phyloP scores from a whole-genome alignment of 768 basidiomycete genomes.

The Boletus rubroflammeus region DNA sequence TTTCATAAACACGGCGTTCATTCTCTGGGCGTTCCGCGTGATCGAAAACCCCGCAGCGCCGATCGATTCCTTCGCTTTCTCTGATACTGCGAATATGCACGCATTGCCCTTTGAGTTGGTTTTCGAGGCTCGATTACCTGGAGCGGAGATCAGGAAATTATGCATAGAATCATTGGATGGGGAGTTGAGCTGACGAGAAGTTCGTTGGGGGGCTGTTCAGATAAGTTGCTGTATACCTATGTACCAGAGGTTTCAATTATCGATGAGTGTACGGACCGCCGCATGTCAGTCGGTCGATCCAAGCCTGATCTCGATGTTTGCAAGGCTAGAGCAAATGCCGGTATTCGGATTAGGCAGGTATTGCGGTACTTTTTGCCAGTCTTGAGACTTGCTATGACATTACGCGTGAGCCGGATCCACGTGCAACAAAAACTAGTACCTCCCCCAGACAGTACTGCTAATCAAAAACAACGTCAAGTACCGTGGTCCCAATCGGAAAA shows the following conservation, averaged over 20 bases:
- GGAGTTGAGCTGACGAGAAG: neutral
- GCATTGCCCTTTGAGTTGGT: slow-evolving; percentile 6
- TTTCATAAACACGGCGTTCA: slow-evolving; percentile 57
- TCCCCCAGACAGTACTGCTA: neutral
- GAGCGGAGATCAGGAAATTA: slow-evolving; percentile 1
- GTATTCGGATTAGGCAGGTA: too few relatives aligned
- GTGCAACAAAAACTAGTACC: neutral
- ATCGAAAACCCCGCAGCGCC: slow-evolving; percentile 44
- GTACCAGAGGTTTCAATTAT: too few relatives aligned
- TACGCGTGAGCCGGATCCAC: neutral
- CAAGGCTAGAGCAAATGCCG: too few relatives aligned
- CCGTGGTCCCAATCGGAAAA: neutral
- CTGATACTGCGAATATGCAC: slow-evolving; percentile 25
- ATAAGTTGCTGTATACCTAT: too few relatives aligned
- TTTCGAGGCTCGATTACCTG: slow-evolving; percentile 7
- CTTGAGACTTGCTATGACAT: neutral
- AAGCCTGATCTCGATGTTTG: too few relatives aligned
- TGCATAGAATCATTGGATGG: slow-evolving; percentile 1
- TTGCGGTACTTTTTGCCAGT: too few relatives aligned
- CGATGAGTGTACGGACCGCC: too few relatives aligned
- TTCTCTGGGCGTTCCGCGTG: slow-evolving; percentile 61
- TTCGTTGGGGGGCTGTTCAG: neutral
- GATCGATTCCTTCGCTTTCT: slow-evolving; percentile 59
- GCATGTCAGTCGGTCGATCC: too few relatives aligned
- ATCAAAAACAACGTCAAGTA: neutral